Conservation (phyloP, 257 asterid species). For the Nemophila menziesii region DNA sequence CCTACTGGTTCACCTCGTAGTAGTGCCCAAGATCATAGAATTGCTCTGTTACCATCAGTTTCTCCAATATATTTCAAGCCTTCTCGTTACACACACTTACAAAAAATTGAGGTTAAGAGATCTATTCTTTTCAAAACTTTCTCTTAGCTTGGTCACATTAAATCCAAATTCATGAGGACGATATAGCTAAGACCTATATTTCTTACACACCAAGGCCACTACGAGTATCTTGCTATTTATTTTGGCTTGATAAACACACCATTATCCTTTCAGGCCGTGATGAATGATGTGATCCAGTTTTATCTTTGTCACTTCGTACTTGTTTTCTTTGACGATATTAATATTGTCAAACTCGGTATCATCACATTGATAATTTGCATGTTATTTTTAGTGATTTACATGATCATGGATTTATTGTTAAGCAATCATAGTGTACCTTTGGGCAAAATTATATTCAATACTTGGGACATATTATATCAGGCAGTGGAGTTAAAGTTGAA, state of each 20-base stretch:
- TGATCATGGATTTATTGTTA: neutral
- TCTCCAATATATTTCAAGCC: too few species aligned
- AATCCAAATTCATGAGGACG: too few species aligned
- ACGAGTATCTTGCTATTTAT: neutral
- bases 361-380: neutral
- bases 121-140: too few species aligned
- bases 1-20: too few species aligned
- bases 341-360: neutral
- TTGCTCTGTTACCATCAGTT: too few species aligned
- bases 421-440: neutral
- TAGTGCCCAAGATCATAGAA: too few species aligned
- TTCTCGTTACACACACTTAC: too few species aligned
- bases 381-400: too few species aligned
- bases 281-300: neutral
- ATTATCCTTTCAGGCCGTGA: neutral
- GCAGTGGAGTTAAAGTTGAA: neutral
- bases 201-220: neutral
- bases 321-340: conserved; percentile 2
- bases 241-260: neutral
- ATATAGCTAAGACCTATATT: too few species aligned
- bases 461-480: neutral
- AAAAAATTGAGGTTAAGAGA: too few species aligned
- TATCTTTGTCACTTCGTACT: neutral
- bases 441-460: neutral
- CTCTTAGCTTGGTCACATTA: too few species aligned